Evolutionary conservation across 2,329 filamentous ascomycete genomes (phyloP).

Genomic region (Colletotrichum lupini): DNA sequence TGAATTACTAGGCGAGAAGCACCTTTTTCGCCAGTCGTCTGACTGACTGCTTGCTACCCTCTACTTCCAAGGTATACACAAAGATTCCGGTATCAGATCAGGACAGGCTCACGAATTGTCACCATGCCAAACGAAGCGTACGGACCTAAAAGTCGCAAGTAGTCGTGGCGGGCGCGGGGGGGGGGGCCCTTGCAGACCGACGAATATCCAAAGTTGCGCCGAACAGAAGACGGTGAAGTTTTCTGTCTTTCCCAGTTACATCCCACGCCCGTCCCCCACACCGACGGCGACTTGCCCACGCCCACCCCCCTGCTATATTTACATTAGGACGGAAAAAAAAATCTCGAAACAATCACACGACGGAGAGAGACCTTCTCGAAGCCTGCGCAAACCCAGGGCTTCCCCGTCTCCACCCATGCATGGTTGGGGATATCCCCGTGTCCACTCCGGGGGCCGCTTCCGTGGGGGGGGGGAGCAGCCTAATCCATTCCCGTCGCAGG

Average conservation of each 20-base stretch:
- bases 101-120: too few relatives aligned
- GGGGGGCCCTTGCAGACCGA: neutral
- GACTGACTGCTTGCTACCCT: too few relatives aligned
- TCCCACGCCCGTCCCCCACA: neutral
- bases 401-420: neutral
- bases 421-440: neutral
- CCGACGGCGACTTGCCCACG: neutral
- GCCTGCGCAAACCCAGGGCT: neutral
- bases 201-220: neutral
- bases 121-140: too few relatives aligned
- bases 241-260: neutral
- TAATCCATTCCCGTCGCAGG: neutral
- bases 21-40: neutral
- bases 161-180: too few relatives aligned
- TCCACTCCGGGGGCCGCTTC: neutral
- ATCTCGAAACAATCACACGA: slow-evolving; percentile 2
- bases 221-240: neutral
- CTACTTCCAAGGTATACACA: too few relatives aligned
- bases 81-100: too few relatives aligned
- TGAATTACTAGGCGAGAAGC: neutral
- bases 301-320: neutral
- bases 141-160: too few relatives aligned
- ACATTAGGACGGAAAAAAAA: neutral
- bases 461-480: neutral
- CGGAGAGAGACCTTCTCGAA: slow-evolving; percentile 10